Evolutionary conservation across 2,329 filamentous ascomycete species (phyloP).

Genomic region (Alternaria hordeiaustralica): DNA sequence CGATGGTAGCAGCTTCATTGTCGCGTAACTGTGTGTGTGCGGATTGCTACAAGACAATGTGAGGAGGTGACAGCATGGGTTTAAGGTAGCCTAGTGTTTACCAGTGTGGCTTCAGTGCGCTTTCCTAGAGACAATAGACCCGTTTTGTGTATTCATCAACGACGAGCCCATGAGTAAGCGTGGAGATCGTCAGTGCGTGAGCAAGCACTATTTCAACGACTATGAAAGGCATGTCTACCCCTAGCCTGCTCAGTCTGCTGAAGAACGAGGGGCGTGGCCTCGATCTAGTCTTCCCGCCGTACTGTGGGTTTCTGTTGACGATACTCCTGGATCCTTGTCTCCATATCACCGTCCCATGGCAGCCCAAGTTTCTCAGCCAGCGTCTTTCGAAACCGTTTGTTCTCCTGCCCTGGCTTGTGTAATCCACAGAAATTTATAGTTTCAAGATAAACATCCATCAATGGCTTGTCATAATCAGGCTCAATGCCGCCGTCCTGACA

Average conservation of each 20-base stretch:
- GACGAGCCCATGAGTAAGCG: background rate
- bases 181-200: background rate
- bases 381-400: background rate
- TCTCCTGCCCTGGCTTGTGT: background rate
- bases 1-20: background rate
- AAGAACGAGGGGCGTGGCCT: rapidly evolving
- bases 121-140: too few relatives aligned
- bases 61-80: too few relatives aligned
- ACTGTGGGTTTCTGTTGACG: background rate
- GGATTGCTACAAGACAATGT: background rate
- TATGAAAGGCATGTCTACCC: background rate
- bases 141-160: too few relatives aligned
- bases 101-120: too few relatives aligned
- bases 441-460: background rate
- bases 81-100: too few relatives aligned
- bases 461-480: background rate
- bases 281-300: background rate
- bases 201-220: background rate
- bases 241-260: background rate
- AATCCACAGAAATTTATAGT: background rate
- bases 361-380: background rate
- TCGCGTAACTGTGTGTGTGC: background rate
- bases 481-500: background rate
- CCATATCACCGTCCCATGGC: background rate
- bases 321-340: background rate